phyloP scores from a whole-genome alignment of 257 asterid genomes.

The Parsonsia alboflavescens region DNA sequence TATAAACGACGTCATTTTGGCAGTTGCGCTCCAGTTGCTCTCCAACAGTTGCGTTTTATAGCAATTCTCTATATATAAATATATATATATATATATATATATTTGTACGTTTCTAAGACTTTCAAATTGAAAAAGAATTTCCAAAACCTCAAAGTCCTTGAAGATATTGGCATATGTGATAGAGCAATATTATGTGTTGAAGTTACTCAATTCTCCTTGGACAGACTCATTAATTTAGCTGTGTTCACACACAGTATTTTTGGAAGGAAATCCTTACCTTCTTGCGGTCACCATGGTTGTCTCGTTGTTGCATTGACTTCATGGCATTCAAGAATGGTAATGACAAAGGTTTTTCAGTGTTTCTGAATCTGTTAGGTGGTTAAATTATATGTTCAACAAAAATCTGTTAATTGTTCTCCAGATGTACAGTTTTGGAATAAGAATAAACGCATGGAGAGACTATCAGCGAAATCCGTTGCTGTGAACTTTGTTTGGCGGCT shows the following conservation, averaged over 20 bases:
- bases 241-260: conserved; percentile 76
- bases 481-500: conserved; percentile 88
- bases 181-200: background rate
- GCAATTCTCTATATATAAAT: no score
- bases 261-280: conserved; percentile 97
- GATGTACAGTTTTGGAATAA: conserved; percentile 99
- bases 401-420: conserved; percentile 27
- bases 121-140: background rate
- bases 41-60: no score
- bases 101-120: background rate
- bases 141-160: background rate
- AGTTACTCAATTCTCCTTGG: conserved; percentile 2
- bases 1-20: no score
- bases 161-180: background rate
- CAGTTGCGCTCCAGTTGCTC: no score
- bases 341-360: conserved; percentile 3
- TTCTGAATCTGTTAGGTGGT: background rate
- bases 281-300: conserved; percentile 85
- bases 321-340: conserved; percentile 97
- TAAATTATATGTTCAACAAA: background rate
- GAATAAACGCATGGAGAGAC: conserved; percentile 98
- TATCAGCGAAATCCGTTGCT: conserved; percentile 89
- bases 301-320: conserved; percentile 83
- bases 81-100: no score
- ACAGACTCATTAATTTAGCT: conserved; percentile 20